Evolutionary conservation across 108 stramenopile genomes (phyloP).

Genomic region (Nannochloropsis oceanica): DNA sequence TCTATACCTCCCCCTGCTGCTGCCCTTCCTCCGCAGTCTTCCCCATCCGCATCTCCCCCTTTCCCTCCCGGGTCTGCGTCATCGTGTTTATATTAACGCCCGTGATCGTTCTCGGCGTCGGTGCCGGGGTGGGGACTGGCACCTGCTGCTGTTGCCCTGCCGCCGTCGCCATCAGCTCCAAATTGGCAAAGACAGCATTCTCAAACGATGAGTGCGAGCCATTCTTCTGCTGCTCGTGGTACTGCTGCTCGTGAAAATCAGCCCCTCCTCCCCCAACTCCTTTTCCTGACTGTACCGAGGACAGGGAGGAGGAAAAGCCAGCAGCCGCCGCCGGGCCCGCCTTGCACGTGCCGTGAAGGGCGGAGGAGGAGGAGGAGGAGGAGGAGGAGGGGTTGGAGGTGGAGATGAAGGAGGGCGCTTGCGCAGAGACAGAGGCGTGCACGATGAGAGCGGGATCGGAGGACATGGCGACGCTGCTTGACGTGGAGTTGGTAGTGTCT

Average conservation of each 20-base stretch:
- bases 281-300: not conserved
- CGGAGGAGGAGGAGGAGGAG: not conserved
- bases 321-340: not conserved
- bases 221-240: not conserved
- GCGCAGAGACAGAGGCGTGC: no score
- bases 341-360: not conserved
- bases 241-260: not conserved
- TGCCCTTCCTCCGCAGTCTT: not conserved
- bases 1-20: not conserved
- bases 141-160: not conserved
- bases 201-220: not conserved
- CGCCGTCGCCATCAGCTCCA: not conserved
- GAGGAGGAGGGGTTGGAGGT: not conserved
- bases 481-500: no score
- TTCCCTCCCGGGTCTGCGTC: not conserved
- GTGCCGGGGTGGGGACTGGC: not conserved
- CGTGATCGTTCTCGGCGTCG: not conserved
- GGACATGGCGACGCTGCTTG: no score
- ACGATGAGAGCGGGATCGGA: no score
- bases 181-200: not conserved
- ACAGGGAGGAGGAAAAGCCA: not conserved
- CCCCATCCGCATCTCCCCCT: not conserved
- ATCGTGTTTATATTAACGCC: not conserved
- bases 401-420: not conserved
- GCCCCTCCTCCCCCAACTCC: not conserved